Evolutionary conservation across 176 grass and related monocot species (phyloP), one percentile per base, ranked within the genome.

Genomic region (Aegilops tauschii): DNA sequence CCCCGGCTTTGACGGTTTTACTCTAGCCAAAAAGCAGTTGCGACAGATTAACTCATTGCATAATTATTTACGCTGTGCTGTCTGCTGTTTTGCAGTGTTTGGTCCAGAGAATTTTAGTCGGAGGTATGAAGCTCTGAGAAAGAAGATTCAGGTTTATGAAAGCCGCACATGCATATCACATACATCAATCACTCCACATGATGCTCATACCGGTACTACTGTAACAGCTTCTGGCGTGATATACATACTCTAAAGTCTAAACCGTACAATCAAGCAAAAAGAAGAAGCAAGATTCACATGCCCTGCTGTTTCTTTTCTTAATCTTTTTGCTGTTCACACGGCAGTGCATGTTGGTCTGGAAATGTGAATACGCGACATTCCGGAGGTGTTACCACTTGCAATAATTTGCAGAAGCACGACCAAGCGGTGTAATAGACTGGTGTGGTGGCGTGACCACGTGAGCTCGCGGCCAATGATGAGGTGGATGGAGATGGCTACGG

Each of bases 131-230:
- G 77, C 34, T 77, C 77, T 28, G 40, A 66, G 64, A 87, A 20
- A 36, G 87, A 89, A 85, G 77, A 44, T 85, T 85, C 87, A 42
- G 59, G 65, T 63, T 66, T 80, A 56, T 54, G 58, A 81, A 65
- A 40, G 58, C 21, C 4, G 72, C 86, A 80, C 87, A 80, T 84
- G 82, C 37, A 65, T 10, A 66, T 12, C 39, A 63, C 85, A 80
- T 27, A 13, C 49, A 32, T 11, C 4, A 66, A 54, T 18, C 23
- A 49, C 12, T 13, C 45, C 45, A 54, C 50, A 54, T 54, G 13
- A 54, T 54, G 50, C 50, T 54, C 5, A 54, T 18, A 54, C 16
- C 13, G 16, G 30, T 7, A 61, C 17, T 61, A 9, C 6, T 28
- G 62, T 66, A 39, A 35, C 52, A 37, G 29, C 44, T 47, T 76